Conservation (phyloP, 768 basidiomycete genomes). For the Serendipita sp. region DNA sequence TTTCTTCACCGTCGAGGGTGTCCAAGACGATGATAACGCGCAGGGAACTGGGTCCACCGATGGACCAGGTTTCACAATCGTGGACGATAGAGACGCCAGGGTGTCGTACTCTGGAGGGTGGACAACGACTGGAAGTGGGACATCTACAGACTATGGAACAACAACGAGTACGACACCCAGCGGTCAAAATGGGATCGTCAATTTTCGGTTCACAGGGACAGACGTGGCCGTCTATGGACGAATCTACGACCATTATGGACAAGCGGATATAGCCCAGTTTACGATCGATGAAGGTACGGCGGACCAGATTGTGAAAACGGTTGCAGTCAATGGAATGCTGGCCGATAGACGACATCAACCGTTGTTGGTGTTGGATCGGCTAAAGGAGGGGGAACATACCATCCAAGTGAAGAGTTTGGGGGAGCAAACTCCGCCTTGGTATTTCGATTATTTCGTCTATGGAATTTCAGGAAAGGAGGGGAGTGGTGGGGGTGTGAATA, state of each 20-base stretch:
- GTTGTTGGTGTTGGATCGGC: neutral
- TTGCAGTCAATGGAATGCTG: neutral
- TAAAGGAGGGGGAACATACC: neutral
- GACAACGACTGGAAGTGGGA: too few relatives aligned
- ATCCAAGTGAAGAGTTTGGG: neutral
- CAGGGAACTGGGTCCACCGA: neutral
- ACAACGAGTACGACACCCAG: neutral
- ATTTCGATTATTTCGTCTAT: neutral
- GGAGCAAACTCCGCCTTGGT: neutral
- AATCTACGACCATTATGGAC: neutral
- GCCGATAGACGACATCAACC: neutral
- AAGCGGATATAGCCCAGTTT: neutral
- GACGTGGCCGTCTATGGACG: neutral
- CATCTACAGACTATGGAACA: too few relatives aligned
- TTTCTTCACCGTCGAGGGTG: neutral
- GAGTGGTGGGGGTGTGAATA: too few relatives aligned
- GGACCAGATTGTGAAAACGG: neutral
- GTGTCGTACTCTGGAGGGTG: neutral
- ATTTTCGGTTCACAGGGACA: neutral
- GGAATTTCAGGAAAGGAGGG: neutral
- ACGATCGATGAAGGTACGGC: neutral
- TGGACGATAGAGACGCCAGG: neutral
- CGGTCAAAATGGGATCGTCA: neutral
- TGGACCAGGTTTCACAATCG: neutral
- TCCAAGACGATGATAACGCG: neutral